Evolutionary conservation across 352 stramenopile genomes (phyloP).

Genomic region (Globisporangium nunn): DNA sequence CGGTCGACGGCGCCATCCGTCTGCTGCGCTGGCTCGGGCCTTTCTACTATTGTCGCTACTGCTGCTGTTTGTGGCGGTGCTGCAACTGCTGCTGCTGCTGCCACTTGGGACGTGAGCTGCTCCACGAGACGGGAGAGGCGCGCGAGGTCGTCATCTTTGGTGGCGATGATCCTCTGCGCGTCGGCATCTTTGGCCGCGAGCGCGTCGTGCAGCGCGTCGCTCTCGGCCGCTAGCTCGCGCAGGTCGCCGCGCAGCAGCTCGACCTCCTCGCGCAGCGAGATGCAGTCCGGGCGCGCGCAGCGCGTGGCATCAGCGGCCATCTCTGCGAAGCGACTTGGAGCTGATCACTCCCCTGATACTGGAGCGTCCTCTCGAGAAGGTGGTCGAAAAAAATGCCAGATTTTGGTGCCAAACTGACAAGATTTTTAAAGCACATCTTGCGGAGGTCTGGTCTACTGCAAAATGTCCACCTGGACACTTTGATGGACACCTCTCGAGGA

Average conservation of each 20-base stretch:
- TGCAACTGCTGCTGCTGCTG: not conserved
- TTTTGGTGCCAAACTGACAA: not conserved
- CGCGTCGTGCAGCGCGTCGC: constrained; percentile 60
- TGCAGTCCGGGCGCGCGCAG: constrained; percentile 54
- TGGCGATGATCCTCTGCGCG: constrained; percentile 4
- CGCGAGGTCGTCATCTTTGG: not conserved
- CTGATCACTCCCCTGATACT: no score
- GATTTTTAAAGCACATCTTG: not conserved
- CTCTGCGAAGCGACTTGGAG: no score
- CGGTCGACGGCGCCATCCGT: not conserved
- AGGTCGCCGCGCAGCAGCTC: constrained; percentile 51
- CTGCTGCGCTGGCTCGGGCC: not conserved
- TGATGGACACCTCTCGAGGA: no score
- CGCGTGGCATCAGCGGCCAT: constrained; percentile 4
- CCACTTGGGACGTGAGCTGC: not conserved
- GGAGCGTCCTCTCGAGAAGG: no score
- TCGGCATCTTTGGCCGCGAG: constrained; percentile 22
- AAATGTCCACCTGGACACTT: not conserved
- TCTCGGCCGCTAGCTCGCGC: constrained; percentile 54
- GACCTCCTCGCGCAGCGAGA: constrained; percentile 56
- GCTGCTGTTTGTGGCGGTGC: not conserved
- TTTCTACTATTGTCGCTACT: not conserved
- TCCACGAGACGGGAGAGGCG: not conserved
- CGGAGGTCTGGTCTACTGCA: not conserved
- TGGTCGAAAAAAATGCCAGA: not conserved